Conservation (phyloP, 2,329 filamentous ascomycete genomes). For the Juglanconis oblonga region DNA sequence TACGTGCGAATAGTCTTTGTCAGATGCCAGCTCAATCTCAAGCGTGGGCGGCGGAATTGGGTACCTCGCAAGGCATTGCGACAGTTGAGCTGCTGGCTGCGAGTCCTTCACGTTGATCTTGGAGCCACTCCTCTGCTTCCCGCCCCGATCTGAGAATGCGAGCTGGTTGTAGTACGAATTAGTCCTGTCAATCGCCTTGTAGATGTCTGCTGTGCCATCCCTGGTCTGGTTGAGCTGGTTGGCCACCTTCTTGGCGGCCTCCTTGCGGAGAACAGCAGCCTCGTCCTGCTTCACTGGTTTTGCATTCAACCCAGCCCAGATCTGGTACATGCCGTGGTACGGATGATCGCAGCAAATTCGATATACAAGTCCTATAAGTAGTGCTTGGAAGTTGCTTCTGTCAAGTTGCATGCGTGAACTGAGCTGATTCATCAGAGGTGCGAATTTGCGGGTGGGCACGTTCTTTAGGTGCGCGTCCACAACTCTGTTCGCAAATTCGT, state of each 20-base stretch:
- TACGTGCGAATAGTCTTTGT: slow-evolving; percentile 72
- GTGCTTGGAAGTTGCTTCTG: slow-evolving; percentile 67
- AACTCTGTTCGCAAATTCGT: slow-evolving; percentile 71
- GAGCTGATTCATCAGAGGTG: slow-evolving; percentile 89
- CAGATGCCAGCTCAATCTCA: slow-evolving; percentile 70
- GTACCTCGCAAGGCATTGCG: slow-evolving; percentile 60
- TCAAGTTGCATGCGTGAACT: slow-evolving; percentile 84
- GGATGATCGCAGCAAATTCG: slow-evolving; percentile 91
- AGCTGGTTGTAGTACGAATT: slow-evolving; percentile 65
- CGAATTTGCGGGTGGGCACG: slow-evolving; percentile 91
- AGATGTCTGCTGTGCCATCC: slow-evolving; percentile 52
- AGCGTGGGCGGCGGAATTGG: slow-evolving; percentile 86
- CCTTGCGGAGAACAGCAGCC: slow-evolving; percentile 68
- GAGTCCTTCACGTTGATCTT: slow-evolving; percentile 62
- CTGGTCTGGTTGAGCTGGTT: slow-evolving; percentile 53
- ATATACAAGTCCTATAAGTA: slow-evolving; percentile 71
- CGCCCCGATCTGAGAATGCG: slow-evolving; percentile 36
- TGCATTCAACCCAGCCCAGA: slow-evolving; percentile 77
- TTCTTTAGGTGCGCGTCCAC: slow-evolving; percentile 66
- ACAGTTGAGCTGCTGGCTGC: slow-evolving; percentile 58
- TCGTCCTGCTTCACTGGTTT: slow-evolving; percentile 70
- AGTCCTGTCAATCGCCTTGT: slow-evolving; percentile 70
- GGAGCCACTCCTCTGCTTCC: slow-evolving; percentile 54
- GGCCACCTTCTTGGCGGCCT: slow-evolving; percentile 68
- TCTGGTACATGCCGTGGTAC: slow-evolving; percentile 95